Evolutionary conservation across 208 protist genomes (phyloP), one percentile per base, ranked within the genome.

Genomic region (Vickermania ingenoplastis): DNA sequence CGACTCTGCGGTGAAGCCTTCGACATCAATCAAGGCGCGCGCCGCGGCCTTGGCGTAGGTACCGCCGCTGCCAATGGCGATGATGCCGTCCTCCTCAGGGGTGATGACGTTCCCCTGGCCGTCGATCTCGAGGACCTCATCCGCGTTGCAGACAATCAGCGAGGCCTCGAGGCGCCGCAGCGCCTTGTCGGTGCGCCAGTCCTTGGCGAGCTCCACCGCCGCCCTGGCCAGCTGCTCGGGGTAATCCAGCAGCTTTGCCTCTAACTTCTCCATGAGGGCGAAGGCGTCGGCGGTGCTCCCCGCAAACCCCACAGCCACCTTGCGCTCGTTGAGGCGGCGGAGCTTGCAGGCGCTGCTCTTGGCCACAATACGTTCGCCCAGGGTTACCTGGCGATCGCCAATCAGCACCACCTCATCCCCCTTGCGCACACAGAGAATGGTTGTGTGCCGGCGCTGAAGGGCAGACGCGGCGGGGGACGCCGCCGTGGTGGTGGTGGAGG

Each of bases 21-120:
- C 91, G 0, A 96, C 63, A 49, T 97, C 91, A 50, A 97, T 92
- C 2, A 97, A 67, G 4, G 96, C 96, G 23, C 90, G 79, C 14
- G 96, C 96, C 0, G 96, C 96, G 21, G 96, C 83, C 58, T 96
- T 86, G 14, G 96, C 96, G 75, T 95, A 97, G 23, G 86, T 86
- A 58, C 96, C 94, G 57, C 96, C 96, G 4, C 72, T 87, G 25
- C 96, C 96, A 61, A 98, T 97, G 17, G 89, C 92, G 0, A 97
- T 64, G 55, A 98, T 91, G 59, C 94, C 94, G 54, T 97, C 91
- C n/a, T 85, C 77, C 71, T 94, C 89, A 1, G 94, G 93, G 13
- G 96, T 94, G 30, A 98, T 87, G 28, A 98, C 93, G 68, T 98
- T 96, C 24, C 96, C 96, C 72, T 95, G 90, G 26, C 96, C 96